Conservation (phyloP, 2,329 filamentous ascomycete genomes). For the Sclerotinia minor region DNA sequence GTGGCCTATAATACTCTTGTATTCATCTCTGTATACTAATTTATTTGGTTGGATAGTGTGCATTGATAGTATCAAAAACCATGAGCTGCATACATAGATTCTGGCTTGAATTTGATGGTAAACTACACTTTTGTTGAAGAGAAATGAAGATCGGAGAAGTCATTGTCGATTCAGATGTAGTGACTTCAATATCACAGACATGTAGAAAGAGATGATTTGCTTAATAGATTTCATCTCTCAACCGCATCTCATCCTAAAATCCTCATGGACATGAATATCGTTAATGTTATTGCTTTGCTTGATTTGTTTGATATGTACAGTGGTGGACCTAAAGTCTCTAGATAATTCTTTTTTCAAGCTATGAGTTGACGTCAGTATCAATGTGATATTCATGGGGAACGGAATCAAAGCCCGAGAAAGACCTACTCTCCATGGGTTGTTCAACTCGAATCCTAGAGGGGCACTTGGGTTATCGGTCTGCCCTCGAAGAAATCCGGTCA, state of each 20-base stretch:
- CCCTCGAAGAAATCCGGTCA: slow-evolving; percentile 45
- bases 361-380: slow-evolving; percentile 21
- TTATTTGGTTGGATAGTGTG: too few relatives aligned
- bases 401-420: not conserved
- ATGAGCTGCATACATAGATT: not conserved
- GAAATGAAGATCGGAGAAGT: not conserved
- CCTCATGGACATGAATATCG: not conserved
- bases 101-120: not conserved
- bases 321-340: slow-evolving; percentile 27
- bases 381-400: not conserved
- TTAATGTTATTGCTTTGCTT: slow-evolving; percentile 14
- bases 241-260: not conserved
- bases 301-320: slow-evolving; percentile 31
- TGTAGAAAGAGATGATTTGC: not conserved
- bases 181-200: not conserved
- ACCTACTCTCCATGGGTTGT: slow-evolving; percentile 47
- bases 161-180: not conserved
- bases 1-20: too few relatives aligned
- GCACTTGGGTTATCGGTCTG: slow-evolving; percentile 44
- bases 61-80: too few relatives aligned
- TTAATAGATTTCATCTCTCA: not conserved
- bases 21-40: too few relatives aligned
- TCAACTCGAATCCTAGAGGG: slow-evolving; percentile 45
- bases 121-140: not conserved
- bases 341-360: slow-evolving; percentile 41